Evolutionary conservation across 768 basidiomycete genomes (phyloP).

Genomic region (Russula virescens): DNA sequence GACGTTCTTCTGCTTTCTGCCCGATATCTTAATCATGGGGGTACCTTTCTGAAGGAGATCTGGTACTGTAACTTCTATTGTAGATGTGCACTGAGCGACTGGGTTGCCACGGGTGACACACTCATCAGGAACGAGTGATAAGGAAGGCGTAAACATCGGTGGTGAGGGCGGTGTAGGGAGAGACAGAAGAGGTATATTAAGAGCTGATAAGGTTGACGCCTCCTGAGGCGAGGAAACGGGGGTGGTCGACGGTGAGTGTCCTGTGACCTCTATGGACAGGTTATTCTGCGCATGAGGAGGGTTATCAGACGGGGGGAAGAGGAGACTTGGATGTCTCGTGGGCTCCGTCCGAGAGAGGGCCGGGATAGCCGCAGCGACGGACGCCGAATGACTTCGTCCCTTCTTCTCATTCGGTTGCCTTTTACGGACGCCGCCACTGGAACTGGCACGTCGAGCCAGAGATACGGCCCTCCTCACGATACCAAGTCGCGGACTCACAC

Average conservation of each 20-base stretch:
- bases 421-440: conserved; percentile 11
- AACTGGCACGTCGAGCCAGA: conserved; percentile 9
- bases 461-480: conserved; percentile 15
- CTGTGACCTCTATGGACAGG: not conserved
- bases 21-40: conserved; percentile 78
- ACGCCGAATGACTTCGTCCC: conserved; percentile 13
- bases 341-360: not conserved
- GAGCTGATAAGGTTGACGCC: not conserved
- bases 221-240: not conserved
- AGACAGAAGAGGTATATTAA: conserved; percentile 3
- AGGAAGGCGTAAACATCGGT: not conserved
- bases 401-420: conserved; percentile 8
- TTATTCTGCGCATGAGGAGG: not conserved
- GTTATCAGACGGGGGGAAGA: conserved; percentile 1
- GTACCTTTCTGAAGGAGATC: conserved; percentile 54
- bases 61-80: conserved; percentile 48
- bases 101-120: not conserved
- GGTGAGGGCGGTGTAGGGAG: not conserved
- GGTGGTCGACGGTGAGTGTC: not conserved
- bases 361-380: conserved; percentile 1
- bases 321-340: conserved; percentile 1
- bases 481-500: not conserved
- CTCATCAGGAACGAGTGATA: not conserved
- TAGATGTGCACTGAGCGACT: not conserved
- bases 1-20: conserved; percentile 66